These are phyloP conservation scores for Saccharomycopsis synnaedendra DNA, from an alignment of 805 yeast genomes.

Conservation along the genomic window DNA sequence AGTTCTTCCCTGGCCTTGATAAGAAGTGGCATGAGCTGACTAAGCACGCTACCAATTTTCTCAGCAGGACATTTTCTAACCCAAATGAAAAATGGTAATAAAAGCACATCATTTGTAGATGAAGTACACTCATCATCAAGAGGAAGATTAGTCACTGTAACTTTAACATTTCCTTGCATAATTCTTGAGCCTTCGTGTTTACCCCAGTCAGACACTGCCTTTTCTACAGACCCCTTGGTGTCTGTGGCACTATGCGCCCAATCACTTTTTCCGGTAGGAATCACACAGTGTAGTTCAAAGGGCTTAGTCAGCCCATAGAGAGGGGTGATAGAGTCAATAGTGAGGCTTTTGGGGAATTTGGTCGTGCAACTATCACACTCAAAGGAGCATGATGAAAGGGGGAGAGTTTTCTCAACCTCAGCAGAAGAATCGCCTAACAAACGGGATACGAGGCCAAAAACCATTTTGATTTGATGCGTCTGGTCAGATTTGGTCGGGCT, in stretches of 20 bases:
- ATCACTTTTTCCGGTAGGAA: slow-evolving; percentile 76
- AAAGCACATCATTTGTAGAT: slow-evolving; percentile 40
- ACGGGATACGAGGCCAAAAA: slow-evolving; percentile 2
- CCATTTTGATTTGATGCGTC: neutral
- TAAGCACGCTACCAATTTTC: slow-evolving; percentile 34
- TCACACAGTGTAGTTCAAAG: slow-evolving; percentile 59
- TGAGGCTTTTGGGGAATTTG: slow-evolving; percentile 41
- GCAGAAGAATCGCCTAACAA: slow-evolving; percentile 5
- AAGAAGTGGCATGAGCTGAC: slow-evolving; percentile 32
- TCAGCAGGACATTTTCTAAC: slow-evolving; percentile 35
- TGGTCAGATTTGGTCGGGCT: neutral
- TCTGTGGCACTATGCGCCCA: slow-evolving; percentile 72
- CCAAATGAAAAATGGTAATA: slow-evolving; percentile 71
- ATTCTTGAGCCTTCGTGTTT: slow-evolving; percentile 18
- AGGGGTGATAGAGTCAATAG: slow-evolving; percentile 29
- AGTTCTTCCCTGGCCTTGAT: slow-evolving; percentile 24
- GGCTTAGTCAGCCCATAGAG: slow-evolving; percentile 67
- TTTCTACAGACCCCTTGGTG: slow-evolving; percentile 34
- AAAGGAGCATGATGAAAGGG: slow-evolving; percentile 37
- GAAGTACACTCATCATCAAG: slow-evolving; percentile 34
- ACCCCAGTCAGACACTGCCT: slow-evolving; percentile 32
- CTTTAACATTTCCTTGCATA: slow-evolving; percentile 30
- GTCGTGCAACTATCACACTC: slow-evolving; percentile 46
- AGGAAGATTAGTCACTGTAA: slow-evolving; percentile 44
- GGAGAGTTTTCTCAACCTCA: slow-evolving; percentile 27